A percentile compares a stretch with the other conserved stretches of the same genome.
Conservation (phyloP, 345 rosid species). For the Cardiospermum halicacabum region DNA sequence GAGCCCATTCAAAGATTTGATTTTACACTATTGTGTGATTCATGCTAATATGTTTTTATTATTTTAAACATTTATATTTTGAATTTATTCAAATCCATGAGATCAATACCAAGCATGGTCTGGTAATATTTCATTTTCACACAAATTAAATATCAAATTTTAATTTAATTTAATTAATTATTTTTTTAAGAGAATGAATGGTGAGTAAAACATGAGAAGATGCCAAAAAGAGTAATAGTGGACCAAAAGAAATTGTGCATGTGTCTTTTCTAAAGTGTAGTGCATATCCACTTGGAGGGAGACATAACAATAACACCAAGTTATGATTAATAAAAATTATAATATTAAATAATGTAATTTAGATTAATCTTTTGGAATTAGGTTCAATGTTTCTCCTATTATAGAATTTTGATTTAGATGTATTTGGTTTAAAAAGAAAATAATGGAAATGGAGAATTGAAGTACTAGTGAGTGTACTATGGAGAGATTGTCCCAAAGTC, state of each 20-base stretch:
- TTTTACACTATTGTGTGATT: not conserved
- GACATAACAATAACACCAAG: slow-evolving; percentile 6
- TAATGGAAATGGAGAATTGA: not conserved
- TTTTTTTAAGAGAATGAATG: too few relatives aligned
- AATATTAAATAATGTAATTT: too few relatives aligned
- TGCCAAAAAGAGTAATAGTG: slow-evolving; percentile 27
- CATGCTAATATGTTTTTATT: too few relatives aligned
- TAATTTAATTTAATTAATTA: not conserved
- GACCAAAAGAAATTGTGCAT: slow-evolving; percentile 15
- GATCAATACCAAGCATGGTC: too few relatives aligned
- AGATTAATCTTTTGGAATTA: too few relatives aligned
- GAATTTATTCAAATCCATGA: too few relatives aligned
- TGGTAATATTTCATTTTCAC: slow-evolving; percentile 3
- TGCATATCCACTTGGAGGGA: slow-evolving; percentile 9
- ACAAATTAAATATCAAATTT: not conserved
- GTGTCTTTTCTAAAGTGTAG: slow-evolving; percentile 1
- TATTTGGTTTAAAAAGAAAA: not conserved
- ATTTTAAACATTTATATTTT: too few relatives aligned
- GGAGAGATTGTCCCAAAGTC: slow-evolving; percentile 17
- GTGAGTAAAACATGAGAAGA: slow-evolving; percentile 15
- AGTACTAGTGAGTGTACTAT: slow-evolving; percentile 10
- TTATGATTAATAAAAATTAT: too few relatives aligned
- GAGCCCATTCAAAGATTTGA: slow-evolving; percentile 10
- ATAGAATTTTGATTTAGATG: too few relatives aligned
- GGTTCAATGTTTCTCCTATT: too few relatives aligned